These are phyloP conservation scores for Leptographium lundbergii DNA, from an alignment of 2,329 filamentous ascomycete species.

Conservation along the genomic window DNA sequence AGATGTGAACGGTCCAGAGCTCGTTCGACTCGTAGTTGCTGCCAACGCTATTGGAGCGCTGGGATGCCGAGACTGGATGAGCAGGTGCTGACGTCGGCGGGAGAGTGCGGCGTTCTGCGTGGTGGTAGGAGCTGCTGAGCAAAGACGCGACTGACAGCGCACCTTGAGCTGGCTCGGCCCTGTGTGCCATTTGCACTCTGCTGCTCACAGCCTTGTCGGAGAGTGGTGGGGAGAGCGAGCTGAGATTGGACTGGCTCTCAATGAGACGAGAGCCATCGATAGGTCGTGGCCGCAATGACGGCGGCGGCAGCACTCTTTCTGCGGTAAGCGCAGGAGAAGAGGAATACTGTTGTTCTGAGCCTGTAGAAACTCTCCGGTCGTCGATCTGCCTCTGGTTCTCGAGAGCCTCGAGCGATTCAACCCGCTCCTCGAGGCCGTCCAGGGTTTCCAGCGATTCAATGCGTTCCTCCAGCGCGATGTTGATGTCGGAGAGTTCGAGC, in stretches of 20 bases:
- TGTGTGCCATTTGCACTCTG: not conserved
- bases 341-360: not conserved
- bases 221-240: not conserved
- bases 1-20: slow-evolving; percentile 47
- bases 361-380: not conserved
- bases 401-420: slow-evolving; percentile 13
- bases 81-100: not conserved
- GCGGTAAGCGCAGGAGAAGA: not conserved
- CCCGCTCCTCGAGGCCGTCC: slow-evolving; percentile 6
- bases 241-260: not conserved
- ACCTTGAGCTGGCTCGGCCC: too few relatives aligned
- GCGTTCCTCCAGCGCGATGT: slow-evolving; percentile 40
- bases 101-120: not conserved
- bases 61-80: not conserved
- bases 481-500: slow-evolving; percentile 33
- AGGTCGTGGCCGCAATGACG: not conserved
- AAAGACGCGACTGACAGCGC: too few relatives aligned
- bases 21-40: slow-evolving; percentile 18
- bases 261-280: not conserved
- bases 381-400: not conserved
- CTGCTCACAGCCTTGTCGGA: not conserved
- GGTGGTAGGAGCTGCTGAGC: not conserved
- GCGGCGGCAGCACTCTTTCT: not conserved
- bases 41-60: not conserved
- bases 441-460: slow-evolving; percentile 31